Evolutionary conservation across 208 protist genomes (phyloP).

Genomic region (Porcisia hertigi): DNA sequence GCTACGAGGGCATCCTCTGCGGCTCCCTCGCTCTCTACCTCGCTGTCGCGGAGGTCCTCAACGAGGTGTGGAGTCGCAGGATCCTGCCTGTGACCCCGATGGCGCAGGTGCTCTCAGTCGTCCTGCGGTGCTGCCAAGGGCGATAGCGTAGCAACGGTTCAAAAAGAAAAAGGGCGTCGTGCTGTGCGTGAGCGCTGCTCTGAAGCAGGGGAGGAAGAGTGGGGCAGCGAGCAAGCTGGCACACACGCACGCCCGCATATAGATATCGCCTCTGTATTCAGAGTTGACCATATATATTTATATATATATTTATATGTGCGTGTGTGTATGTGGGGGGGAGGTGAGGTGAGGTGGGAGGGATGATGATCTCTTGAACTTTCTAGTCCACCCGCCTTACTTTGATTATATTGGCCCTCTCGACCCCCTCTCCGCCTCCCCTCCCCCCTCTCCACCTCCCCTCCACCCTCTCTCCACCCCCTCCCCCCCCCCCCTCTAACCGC

Average conservation of each 20-base stretch:
- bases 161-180: background rate
- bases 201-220: background rate
- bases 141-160: background rate
- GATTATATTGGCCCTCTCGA: too few relatives aligned
- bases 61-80: constrained; percentile 42
- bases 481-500: too few relatives aligned
- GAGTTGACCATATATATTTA: too few relatives aligned
- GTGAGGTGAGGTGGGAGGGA: too few relatives aligned
- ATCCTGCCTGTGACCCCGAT: constrained; percentile 42
- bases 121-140: constrained; percentile 10
- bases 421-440: background rate
- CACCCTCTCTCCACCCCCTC: too few relatives aligned
- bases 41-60: constrained; percentile 44
- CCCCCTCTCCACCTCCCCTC: too few relatives aligned
- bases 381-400: too few relatives aligned
- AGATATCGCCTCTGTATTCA: too few relatives aligned
- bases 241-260: background rate
- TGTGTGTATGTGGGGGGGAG: too few relatives aligned
- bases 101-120: constrained; percentile 33
- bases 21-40: constrained; percentile 57
- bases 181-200: background rate
- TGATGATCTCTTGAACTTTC: too few relatives aligned
- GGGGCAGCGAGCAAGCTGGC: background rate
- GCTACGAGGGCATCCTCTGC: constrained; percentile 56
- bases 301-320: too few relatives aligned